Evolutionary conservation across 305 asterid species (phyloP).

Genomic region (Andrographis paniculata): DNA sequence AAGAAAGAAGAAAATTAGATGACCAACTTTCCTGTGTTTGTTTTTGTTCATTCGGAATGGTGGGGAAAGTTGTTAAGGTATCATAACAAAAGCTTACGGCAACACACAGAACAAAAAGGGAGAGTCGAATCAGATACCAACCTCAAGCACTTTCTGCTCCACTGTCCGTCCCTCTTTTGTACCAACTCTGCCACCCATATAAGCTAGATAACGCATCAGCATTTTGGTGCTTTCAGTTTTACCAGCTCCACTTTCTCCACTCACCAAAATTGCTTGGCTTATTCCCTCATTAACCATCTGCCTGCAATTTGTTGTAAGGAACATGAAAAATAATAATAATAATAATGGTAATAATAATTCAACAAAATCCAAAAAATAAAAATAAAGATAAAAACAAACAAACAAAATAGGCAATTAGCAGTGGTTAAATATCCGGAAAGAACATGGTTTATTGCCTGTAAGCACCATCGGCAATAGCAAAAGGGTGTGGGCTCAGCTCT

Average conservation of each 20-base stretch:
- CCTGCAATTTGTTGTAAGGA: constrained; percentile 32
- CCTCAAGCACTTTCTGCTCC: constrained; percentile 89
- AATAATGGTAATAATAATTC: too few relatives aligned
- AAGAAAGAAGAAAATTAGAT: constrained; percentile 7
- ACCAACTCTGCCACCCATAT: constrained; percentile 66
- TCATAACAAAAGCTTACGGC: neutral
- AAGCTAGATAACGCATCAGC: constrained; percentile 79
- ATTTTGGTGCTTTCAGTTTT: constrained; percentile 85
- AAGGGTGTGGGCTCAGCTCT: constrained; percentile 70
- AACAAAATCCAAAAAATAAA: too few relatives aligned
- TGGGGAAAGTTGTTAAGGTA: neutral
- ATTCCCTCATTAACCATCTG: constrained; percentile 62
- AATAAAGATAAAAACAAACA: constrained; percentile 11
- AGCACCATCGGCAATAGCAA: constrained; percentile 73
- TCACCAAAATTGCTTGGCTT: constrained; percentile 77
- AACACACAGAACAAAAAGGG: neutral
- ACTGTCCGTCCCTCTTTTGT: constrained; percentile 55
- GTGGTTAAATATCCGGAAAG: constrained; percentile 15
- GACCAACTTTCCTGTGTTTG: neutral
- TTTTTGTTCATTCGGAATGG: neutral
- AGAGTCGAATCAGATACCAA: constrained; percentile 20
- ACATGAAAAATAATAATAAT: neutral
- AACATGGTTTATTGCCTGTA: constrained; percentile 46
- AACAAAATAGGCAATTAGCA: neutral
- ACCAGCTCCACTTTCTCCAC: constrained; percentile 95